These are phyloP conservation scores for Saitozyma sp. DNA, from an alignment of 768 basidiomycete species.

Conservation along the genomic window DNA sequence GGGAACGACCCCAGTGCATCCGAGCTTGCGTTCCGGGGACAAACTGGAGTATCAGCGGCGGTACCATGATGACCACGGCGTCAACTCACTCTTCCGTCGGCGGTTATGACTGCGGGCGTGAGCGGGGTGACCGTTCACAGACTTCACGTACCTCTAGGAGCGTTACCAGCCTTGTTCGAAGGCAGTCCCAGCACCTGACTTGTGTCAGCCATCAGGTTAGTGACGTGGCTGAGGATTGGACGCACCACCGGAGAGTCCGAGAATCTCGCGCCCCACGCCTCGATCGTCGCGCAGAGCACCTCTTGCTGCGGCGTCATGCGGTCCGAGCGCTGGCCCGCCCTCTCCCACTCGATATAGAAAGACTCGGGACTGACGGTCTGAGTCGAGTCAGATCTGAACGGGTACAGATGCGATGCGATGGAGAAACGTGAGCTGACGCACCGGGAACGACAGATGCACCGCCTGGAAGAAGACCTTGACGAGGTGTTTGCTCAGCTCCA, in stretches of 20 bases:
- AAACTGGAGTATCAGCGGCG: constrained; percentile 15
- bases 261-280: constrained; percentile 40
- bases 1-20: constrained; percentile 30
- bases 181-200: constrained; percentile 24
- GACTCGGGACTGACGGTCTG: constrained; percentile 33
- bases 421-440: constrained; percentile 9
- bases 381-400: background rate
- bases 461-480: constrained; percentile 33
- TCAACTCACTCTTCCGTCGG: constrained; percentile 30
- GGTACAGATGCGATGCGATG: background rate
- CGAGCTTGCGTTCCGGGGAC: constrained; percentile 33
- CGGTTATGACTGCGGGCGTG: constrained; percentile 22
- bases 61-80: background rate
- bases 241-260: constrained; percentile 37
- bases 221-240: background rate
- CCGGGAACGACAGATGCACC: constrained; percentile 35
- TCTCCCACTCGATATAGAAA: constrained; percentile 36
- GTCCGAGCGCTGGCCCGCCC: constrained; percentile 32
- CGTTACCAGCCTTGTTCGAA: constrained; percentile 14
- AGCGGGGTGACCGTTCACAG: background rate
- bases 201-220: background rate
- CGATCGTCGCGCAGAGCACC: constrained; percentile 29
- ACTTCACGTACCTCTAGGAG: constrained; percentile 27
- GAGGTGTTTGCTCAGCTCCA: constrained; percentile 28
- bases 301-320: constrained; percentile 30